Conservation (phyloP, 192 early-diverging fungal species). For the Umbelopsis sp. region DNA sequence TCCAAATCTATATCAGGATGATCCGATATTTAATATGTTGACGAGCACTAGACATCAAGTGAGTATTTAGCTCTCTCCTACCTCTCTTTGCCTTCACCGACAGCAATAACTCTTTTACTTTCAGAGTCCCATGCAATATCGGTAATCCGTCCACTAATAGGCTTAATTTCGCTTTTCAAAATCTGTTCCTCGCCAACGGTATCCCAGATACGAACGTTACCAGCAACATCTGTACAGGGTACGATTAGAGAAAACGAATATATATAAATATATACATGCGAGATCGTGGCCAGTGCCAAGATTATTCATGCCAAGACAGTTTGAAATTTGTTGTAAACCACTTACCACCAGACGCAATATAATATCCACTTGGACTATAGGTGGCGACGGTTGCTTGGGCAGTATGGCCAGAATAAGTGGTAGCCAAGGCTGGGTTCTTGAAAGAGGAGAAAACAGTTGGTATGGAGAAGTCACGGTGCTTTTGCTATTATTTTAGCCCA, state of each 20-base stretch:
- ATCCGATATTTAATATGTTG: neutral
- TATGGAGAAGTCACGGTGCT: neutral
- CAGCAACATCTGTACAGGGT: constrained; percentile 58
- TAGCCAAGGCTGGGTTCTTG: constrained; percentile 75
- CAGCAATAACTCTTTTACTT: constrained; percentile 94
- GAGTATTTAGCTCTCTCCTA: constrained; percentile 29
- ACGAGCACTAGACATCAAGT: neutral
- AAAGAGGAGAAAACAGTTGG: neutral
- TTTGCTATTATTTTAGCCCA: neutral
- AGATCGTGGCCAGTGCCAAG: neutral
- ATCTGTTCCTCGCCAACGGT: constrained; percentile 77
- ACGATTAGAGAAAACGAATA: constrained; percentile 3
- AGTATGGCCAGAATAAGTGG: constrained; percentile 85
- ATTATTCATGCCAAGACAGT: neutral
- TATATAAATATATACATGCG: neutral
- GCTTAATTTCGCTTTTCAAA: constrained; percentile 80
- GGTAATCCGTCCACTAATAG: constrained; percentile 75
- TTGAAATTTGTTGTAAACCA: too few relatives aligned
- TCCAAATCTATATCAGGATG: constrained; percentile 75
- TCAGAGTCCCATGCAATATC: constrained; percentile 96
- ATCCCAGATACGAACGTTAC: constrained; percentile 96
- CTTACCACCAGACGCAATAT: constrained; percentile 92
- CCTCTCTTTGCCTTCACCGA: constrained; percentile 90
- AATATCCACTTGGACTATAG: constrained; percentile 91
- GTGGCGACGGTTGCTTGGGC: constrained; percentile 80